phyloP scores from a whole-genome alignment of 1,284 basidiomycete genomes.

The Ceratobasidium sp. region DNA sequence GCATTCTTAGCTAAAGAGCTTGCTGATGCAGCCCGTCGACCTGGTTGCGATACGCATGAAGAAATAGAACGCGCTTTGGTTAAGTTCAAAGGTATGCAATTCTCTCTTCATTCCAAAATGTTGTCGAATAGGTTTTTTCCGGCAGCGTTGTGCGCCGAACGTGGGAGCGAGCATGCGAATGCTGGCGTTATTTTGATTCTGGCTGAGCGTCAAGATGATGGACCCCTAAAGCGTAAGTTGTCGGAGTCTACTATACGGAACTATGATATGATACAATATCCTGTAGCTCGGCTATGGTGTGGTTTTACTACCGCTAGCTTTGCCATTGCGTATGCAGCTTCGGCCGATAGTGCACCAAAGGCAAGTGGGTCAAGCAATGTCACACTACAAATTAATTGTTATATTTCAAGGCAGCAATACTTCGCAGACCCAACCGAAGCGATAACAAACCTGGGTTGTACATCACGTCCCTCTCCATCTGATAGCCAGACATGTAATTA shows the following conservation, averaged over 20 bases:
- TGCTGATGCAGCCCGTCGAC: slow-evolving; percentile 26
- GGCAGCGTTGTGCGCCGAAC: slow-evolving; percentile 23
- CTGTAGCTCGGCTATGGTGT: slow-evolving; percentile 36
- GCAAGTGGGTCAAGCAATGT: neutral
- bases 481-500: neutral
- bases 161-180: slow-evolving; percentile 22
- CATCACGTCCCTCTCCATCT: slow-evolving; percentile 37
- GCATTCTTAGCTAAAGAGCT: slow-evolving; percentile 53
- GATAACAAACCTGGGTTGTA: slow-evolving; percentile 30
- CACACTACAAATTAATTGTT: neutral
- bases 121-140: neutral
- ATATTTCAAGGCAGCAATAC: slow-evolving; percentile 28
- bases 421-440: slow-evolving; percentile 21
- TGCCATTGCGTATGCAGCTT: slow-evolving; percentile 34
- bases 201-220: slow-evolving; percentile 3
- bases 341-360: slow-evolving; percentile 22
- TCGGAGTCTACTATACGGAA: neutral
- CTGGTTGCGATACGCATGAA: slow-evolving; percentile 26
- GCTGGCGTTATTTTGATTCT: slow-evolving; percentile 33
- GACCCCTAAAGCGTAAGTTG: slow-evolving; percentile 10
- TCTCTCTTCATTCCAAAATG: neutral
- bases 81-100: slow-evolving; percentile 13
- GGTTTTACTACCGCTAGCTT: slow-evolving; percentile 39
- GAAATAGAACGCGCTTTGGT: slow-evolving; percentile 31
- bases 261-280: neutral